These are phyloP conservation scores for Pseudocercospora eumusae DNA, from an alignment of 2,329 filamentous ascomycete species.

Conservation along the genomic window DNA sequence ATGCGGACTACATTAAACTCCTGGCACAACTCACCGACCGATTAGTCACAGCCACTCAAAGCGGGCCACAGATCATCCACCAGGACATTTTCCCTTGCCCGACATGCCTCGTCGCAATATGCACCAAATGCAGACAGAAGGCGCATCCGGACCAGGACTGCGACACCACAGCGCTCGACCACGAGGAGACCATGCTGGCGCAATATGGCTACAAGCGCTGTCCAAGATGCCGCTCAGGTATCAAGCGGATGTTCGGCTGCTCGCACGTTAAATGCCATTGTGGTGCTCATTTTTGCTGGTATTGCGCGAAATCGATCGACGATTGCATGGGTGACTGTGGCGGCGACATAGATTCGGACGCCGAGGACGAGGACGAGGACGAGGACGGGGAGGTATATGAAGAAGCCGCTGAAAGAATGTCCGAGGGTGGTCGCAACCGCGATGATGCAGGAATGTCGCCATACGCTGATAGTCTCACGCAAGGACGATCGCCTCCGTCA, in stretches of 20 bases:
- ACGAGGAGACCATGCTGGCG: slow-evolving; percentile 43
- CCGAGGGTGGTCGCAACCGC: slow-evolving; percentile 4
- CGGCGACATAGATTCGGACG: slow-evolving; percentile 22
- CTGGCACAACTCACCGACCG: background rate
- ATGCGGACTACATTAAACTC: background rate
- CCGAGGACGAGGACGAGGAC: slow-evolving; percentile 35
- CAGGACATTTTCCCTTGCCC: slow-evolving; percentile 45
- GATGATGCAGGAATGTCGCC: background rate
- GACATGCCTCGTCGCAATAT: slow-evolving; percentile 47
- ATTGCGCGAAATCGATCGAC: slow-evolving; percentile 43
- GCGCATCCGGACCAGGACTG: slow-evolving; percentile 45
- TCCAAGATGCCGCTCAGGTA: slow-evolving; percentile 51
- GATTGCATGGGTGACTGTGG: slow-evolving; percentile 38
- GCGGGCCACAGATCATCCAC: background rate
- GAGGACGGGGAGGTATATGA: slow-evolving; percentile 32
- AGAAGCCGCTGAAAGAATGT: background rate
- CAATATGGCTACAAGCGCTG: slow-evolving; percentile 54
- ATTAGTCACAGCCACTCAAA: background rate
- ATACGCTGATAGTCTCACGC: background rate
- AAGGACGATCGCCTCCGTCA: background rate
- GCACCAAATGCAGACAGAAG: slow-evolving; percentile 42
- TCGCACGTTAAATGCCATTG: slow-evolving; percentile 52
- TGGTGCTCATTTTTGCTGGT: slow-evolving; percentile 55
- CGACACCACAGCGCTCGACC: slow-evolving; percentile 42
- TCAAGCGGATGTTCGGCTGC: slow-evolving; percentile 54